phyloP scores from a whole-genome alignment of 371 early-diverging fungal genomes.

The Actinomortierella ambigua region DNA sequence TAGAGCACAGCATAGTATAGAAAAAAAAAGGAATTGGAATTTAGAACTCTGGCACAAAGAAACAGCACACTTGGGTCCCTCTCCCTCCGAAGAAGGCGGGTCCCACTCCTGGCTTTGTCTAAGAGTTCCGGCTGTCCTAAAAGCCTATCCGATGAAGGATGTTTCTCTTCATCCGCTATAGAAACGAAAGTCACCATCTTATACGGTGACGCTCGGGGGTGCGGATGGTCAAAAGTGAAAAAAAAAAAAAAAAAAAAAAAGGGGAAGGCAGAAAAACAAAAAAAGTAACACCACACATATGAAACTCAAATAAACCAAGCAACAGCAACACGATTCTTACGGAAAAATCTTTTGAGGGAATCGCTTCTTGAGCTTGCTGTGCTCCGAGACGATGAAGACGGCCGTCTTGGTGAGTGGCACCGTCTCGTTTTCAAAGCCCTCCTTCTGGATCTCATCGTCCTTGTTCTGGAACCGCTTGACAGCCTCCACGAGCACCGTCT shows the following conservation, averaged over 20 bases:
- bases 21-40: constrained; percentile 11
- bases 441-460: constrained; percentile 46
- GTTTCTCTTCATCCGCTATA: too few species aligned
- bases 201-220: constrained; percentile 36
- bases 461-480: constrained; percentile 48
- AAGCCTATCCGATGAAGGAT: constrained; percentile 18
- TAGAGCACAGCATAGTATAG: background rate
- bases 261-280: background rate
- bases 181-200: too few species aligned
- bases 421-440: constrained; percentile 40
- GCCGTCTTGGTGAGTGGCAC: constrained; percentile 42
- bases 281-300: background rate
- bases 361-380: constrained; percentile 36
- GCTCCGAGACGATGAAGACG: constrained; percentile 41
- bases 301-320: too few species aligned
- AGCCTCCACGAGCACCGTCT: constrained; percentile 24
- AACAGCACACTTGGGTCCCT: constrained; percentile 40
- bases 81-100: constrained; percentile 43
- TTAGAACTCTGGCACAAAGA: constrained; percentile 45
- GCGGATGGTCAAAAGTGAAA: constrained; percentile 27
- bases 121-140: constrained; percentile 47
- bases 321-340: constrained; percentile 13
- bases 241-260: background rate
- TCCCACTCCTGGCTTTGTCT: constrained; percentile 45
- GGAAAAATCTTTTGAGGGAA: constrained; percentile 38